Conservation (phyloP, 768 basidiomycete species). For the Rhizopogon vulgaris region DNA sequence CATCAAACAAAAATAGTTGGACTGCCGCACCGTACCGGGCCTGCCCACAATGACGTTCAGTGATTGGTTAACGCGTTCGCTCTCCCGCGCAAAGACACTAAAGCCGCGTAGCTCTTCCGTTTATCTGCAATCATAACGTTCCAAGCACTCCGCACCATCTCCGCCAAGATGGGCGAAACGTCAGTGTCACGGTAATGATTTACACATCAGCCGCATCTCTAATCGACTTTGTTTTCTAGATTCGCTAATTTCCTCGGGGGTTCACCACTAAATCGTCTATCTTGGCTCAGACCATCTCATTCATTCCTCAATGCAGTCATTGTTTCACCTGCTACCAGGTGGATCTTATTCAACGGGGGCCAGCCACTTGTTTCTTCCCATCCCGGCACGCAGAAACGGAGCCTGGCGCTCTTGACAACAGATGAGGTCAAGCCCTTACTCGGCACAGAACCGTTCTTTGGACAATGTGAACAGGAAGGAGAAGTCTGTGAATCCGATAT, state of each 20-base stretch:
- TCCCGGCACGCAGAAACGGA: constrained; percentile 24
- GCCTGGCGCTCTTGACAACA: constrained; percentile 52
- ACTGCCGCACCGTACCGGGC: no score
- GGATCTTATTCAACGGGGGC: constrained; percentile 73
- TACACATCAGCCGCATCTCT: not conserved
- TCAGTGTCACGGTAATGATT: constrained; percentile 11
- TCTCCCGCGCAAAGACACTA: no score
- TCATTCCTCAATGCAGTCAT: constrained; percentile 72
- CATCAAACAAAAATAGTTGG: not conserved
- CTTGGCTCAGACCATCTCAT: constrained; percentile 73
- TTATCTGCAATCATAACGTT: not conserved
- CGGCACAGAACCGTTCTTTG: constrained; percentile 63
- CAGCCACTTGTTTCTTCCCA: constrained; percentile 53
- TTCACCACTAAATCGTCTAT: constrained; percentile 74
- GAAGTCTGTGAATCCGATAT: constrained; percentile 19
- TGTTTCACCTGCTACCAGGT: constrained; percentile 52
- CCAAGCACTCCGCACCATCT: constrained; percentile 5
- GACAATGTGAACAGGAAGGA: constrained; percentile 51
- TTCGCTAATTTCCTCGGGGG: constrained; percentile 47
- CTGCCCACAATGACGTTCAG: no score
- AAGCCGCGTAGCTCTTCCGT: not conserved
- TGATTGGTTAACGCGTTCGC: no score
- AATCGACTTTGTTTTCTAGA: constrained; percentile 21
- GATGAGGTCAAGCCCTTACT: constrained; percentile 59
- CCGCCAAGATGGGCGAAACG: constrained; percentile 25